Base-by-base conservation (phyloP, 345 rosid species). In the Populus euphratica region DNA sequence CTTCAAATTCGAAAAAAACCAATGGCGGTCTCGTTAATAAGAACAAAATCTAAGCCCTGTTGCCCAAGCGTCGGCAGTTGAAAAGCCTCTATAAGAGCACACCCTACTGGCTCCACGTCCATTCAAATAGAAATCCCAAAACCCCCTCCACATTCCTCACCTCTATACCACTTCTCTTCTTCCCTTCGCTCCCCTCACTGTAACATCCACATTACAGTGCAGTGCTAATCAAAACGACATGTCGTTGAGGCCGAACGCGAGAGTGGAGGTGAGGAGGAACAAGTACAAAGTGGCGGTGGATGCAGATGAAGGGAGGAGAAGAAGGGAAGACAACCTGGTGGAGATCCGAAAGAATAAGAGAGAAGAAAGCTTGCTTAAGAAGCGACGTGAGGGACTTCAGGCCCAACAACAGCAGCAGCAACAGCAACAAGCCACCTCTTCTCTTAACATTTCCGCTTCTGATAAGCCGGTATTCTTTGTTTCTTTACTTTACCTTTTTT, bases 241-340 rank as follows among this genome's bases (percentile, higher is more conserved):
- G 84, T 81, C 84, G 61, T 70, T 77, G 81, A 77, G 84, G 78
- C 84, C 81, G 8, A 81, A 54, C 72, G 81, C 78, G 14, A 68
- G 84, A 73, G 69, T 78, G 68, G 81, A 81, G 81, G 78, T 73
- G 43, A 52, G 84, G 68, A 41, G 78, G 68, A 81, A 74, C 81
- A 67, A 76, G 61, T 78, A 74, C 81, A 81, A 81, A 72, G 81
- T 74, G 69, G 81, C 84, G 63, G 81, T 78, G 69, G 81, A 77
- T 36, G 81, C 79, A 39, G 84, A 78, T 35, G 84, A 81, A 54
- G 81, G 81, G 72, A 38, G 81, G 71, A 29, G 84, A 74, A 68
- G 84, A 74, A 77, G 84, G 71, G 84, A 81, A 70, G 78, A 81
- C 33, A 81, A 78, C 25, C 73, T 77, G 81, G 81, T 81, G 62